Percentiles rank a stretch among this genome's conserved stretches.
Evolutionary conservation across 345 rosid species (phyloP).

Genomic region (Citrus sinensis): DNA sequence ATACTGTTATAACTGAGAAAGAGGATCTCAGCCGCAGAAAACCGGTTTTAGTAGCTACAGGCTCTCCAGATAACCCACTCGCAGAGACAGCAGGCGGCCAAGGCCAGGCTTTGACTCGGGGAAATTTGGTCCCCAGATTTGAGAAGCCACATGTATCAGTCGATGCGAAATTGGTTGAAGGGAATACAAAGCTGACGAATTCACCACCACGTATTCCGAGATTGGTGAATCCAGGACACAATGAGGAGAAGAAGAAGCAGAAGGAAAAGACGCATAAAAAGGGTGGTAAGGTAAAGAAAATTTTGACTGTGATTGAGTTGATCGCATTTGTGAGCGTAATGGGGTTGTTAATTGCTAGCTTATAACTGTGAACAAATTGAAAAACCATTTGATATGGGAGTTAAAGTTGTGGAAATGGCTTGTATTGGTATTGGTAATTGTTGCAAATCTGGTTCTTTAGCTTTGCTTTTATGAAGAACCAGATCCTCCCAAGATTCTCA

Average conservation of each 20-base stretch:
- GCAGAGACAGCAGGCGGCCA: neutral
- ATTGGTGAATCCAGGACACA: neutral
- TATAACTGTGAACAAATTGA: conserved; percentile 30
- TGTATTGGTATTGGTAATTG: conserved; percentile 34
- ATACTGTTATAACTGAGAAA: no score
- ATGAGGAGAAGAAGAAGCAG: conserved; percentile 29
- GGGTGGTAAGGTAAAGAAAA: conserved; percentile 26
- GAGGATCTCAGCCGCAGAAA: no score
- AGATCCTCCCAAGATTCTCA: no score
- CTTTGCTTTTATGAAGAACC: no score
- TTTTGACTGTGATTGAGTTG: conserved; percentile 25
- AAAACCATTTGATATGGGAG: conserved; percentile 33
- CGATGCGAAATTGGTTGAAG: conserved; percentile 27
- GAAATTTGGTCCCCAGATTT: conserved; percentile 37
- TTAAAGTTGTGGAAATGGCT: conserved; percentile 55
- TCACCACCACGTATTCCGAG: conserved; percentile 22
- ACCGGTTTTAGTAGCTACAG: no score
- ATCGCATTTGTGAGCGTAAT: conserved; percentile 19
- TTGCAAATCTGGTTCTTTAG: no score
- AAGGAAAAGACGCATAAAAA: conserved; percentile 43
- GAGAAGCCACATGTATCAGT: conserved; percentile 18
- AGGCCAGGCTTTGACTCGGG: conserved; percentile 16
- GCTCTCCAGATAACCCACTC: no score
- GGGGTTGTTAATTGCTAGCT: conserved; percentile 35
- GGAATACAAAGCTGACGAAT: conserved; percentile 12